Conservation (phyloP, 306 rosid species). For the Dryas alaskensis region DNA sequence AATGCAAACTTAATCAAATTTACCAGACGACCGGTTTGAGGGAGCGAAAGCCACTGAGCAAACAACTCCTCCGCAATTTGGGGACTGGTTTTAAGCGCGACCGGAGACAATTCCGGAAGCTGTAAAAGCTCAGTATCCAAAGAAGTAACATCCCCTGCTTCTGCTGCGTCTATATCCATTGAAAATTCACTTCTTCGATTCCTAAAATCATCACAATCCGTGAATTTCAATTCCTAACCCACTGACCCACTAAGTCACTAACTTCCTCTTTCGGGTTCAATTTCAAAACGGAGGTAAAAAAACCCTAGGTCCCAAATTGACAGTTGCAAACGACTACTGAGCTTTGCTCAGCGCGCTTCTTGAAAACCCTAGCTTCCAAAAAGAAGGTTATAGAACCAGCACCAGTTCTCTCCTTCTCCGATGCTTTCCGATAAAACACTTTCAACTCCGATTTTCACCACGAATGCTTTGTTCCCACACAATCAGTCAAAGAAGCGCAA, state of each 20-base stretch:
- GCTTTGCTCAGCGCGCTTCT: background rate
- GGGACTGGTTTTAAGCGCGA: conserved; percentile 56
- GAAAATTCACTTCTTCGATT: conserved; percentile 4
- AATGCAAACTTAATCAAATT: background rate
- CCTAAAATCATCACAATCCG: conserved; percentile 17
- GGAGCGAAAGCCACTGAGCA: conserved; percentile 80
- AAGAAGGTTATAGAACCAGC: background rate
- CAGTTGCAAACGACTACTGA: background rate
- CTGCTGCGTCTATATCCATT: conserved; percentile 64
- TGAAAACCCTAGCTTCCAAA: conserved; percentile 19
- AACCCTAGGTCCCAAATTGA: conserved; percentile 12
- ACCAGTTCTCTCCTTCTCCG: background rate
- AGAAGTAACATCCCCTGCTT: conserved; percentile 37
- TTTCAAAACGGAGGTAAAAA: background rate
- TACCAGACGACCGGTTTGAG: conserved; percentile 75
- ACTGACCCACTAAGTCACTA: too few species aligned
- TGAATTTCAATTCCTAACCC: background rate
- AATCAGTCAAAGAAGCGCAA: too few species aligned
- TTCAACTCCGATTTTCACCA: background rate
- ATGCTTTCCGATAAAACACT: background rate
- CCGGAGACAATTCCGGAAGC: conserved; percentile 68
- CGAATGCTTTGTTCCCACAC: background rate
- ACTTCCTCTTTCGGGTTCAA: background rate
- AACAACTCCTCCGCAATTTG: conserved; percentile 66
- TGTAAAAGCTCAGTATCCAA: conserved; percentile 75